Evolutionary conservation across 2,329 filamentous ascomycete species (phyloP).

Genomic region (Karstenula rhodostoma): DNA sequence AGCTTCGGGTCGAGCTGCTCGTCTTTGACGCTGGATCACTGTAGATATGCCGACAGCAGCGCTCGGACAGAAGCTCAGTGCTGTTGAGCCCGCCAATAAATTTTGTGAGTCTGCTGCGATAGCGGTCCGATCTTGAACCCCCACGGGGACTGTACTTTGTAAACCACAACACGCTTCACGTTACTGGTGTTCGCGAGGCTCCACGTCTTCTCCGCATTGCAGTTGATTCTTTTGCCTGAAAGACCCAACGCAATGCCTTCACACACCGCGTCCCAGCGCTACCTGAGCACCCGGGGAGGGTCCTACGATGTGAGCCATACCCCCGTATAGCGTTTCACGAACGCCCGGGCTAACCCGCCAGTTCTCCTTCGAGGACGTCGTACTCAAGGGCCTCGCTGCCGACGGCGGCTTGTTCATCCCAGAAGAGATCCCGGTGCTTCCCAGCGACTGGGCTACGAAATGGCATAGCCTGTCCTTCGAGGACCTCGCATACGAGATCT

Average conservation of each 20-base stretch:
- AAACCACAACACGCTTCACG: conserved; percentile 13
- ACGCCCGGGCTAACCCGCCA: conserved; percentile 46
- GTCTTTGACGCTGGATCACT: neutral
- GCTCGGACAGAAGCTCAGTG: neutral
- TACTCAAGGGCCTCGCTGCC: conserved; percentile 84
- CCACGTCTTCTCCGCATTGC: conserved; percentile 6
- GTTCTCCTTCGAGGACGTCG: conserved; percentile 90
- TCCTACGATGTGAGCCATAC: conserved; percentile 64
- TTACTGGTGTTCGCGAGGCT: conserved; percentile 6
- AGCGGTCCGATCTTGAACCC: conserved; percentile 19
- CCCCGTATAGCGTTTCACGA: neutral
- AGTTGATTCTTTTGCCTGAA: conserved; percentile 16
- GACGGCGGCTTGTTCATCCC: conserved; percentile 93
- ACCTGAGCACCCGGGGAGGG: conserved; percentile 69
- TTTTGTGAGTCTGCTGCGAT: conserved; percentile 11
- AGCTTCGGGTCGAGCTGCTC: neutral
- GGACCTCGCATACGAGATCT: conserved; percentile 83
- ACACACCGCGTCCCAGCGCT: conserved; percentile 65
- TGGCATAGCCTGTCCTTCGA: conserved; percentile 83
- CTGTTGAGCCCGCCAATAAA: conserved; percentile 9
- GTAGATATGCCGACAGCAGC: no score
- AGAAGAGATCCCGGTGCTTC: conserved; percentile 75
- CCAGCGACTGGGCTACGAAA: conserved; percentile 68
- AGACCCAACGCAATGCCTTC: conserved; percentile 47
- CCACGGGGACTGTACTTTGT: conserved; percentile 29